These are phyloP conservation scores for Albatrellus ellisii DNA, from an alignment of 768 basidiomycete genomes.

Conservation along the genomic window DNA sequence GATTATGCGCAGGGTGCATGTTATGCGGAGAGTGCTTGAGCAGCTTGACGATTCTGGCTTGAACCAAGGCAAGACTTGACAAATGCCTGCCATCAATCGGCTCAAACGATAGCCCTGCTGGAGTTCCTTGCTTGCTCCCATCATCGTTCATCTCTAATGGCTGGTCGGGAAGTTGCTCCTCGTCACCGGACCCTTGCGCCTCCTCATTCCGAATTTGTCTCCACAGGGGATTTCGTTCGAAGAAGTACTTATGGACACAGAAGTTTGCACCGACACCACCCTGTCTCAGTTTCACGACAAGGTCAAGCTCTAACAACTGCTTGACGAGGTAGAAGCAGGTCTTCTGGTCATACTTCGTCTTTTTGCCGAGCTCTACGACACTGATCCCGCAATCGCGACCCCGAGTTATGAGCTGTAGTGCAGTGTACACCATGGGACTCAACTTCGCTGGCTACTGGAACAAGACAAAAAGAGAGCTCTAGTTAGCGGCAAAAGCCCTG, in stretches of 20 bases:
- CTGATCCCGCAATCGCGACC: constrained; percentile 68
- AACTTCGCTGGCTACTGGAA: constrained; percentile 54
- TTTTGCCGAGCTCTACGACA: constrained; percentile 62
- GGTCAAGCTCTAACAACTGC: constrained; percentile 57
- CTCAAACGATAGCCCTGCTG: constrained; percentile 35
- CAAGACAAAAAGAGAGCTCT: constrained; percentile 7
- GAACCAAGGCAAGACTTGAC: constrained; percentile 60
- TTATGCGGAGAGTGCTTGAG: constrained; percentile 56
- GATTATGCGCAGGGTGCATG: constrained; percentile 61
- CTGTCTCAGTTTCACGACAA: constrained; percentile 67
- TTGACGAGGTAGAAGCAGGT: constrained; percentile 80
- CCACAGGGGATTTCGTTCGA: constrained; percentile 65
- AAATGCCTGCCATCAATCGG: constrained; percentile 70
- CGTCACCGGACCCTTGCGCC: constrained; percentile 26
- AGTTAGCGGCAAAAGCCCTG: not conserved
- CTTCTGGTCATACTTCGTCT: constrained; percentile 79
- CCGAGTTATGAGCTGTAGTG: constrained; percentile 74
- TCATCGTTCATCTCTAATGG: constrained; percentile 19
- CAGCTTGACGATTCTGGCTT: constrained; percentile 56
- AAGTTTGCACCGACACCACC: constrained; percentile 69
- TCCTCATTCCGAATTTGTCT: constrained; percentile 65
- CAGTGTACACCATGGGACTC: constrained; percentile 75
- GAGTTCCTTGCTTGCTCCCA: constrained; percentile 8
- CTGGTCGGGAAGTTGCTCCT: constrained; percentile 18
- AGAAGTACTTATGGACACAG: constrained; percentile 76